These are phyloP conservation scores for Daldinia childiae DNA, from an alignment of 495 filamentous ascomycete species.

Conservation along the genomic window DNA sequence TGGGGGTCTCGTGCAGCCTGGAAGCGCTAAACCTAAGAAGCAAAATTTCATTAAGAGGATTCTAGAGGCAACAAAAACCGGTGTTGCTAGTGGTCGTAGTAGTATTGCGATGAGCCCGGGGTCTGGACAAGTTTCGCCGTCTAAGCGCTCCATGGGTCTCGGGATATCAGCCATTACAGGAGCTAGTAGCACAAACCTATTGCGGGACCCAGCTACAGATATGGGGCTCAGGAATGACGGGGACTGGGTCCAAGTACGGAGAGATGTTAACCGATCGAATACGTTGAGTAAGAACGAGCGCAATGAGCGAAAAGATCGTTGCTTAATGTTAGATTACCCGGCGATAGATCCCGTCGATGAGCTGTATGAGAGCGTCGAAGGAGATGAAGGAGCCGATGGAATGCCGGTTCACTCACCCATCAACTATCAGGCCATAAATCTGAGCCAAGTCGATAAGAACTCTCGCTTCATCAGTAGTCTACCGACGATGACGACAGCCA, in stretches of 20 bases:
- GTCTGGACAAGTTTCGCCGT: constrained; percentile 44
- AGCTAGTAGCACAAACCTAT: constrained; percentile 43
- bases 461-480: constrained; percentile 88
- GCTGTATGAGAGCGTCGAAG: constrained; percentile 83
- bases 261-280: constrained; percentile 95
- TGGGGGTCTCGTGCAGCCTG: constrained; percentile 81
- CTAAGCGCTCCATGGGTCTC: constrained; percentile 40
- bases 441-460: constrained; percentile 92
- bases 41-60: constrained; percentile 97
- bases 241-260: constrained; percentile 95
- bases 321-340: constrained; percentile 92
- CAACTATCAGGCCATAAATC: constrained; percentile 81
- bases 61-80: constrained; percentile 91
- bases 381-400: constrained; percentile 89
- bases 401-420: constrained; percentile 82
- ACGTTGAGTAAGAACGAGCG: constrained; percentile 89
- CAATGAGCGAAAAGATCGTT: constrained; percentile 85
- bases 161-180: constrained; percentile 65
- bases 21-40: constrained; percentile 75
- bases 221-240: constrained; percentile 71
- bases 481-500: constrained; percentile 87
- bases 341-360: constrained; percentile 89
- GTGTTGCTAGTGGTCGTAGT: constrained; percentile 86
- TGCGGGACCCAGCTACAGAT: constrained; percentile 67
- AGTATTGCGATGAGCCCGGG: constrained; percentile 74